Evolutionary conservation across 176 grass and related monocot species (phyloP).

Genomic region (Oryza coarctata): DNA sequence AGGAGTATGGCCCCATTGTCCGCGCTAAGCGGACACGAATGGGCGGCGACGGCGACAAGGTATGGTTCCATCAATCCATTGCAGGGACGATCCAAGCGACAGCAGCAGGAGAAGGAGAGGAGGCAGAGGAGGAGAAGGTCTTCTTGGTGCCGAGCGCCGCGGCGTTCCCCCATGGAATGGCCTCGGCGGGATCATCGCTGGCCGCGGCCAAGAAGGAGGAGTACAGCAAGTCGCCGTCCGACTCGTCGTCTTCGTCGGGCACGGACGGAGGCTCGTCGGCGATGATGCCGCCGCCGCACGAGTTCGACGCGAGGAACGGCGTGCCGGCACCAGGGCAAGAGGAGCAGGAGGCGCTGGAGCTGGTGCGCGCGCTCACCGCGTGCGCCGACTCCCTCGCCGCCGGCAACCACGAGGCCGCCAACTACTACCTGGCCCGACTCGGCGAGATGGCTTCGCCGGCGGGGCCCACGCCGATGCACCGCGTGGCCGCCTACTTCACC

Average conservation of each 20-base stretch:
- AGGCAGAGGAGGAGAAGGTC: constrained; percentile 64
- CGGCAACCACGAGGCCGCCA: constrained; percentile 63
- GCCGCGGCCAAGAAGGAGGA: constrained; percentile 54
- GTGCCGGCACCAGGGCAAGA: not conserved
- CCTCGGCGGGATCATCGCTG: constrained; percentile 44
- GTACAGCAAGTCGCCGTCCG: constrained; percentile 72
- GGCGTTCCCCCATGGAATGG: constrained; percentile 58
- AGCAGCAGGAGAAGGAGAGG: constrained; percentile 23
- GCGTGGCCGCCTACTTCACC: constrained; percentile 78
- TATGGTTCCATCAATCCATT: constrained; percentile 86
- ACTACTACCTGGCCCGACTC: constrained; percentile 73
- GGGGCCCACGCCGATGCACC: constrained; percentile 74
- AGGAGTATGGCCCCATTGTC: constrained; percentile 50
- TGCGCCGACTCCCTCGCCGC: constrained; percentile 69
- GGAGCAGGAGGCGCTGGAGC: constrained; percentile 39
- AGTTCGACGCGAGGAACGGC: not conserved
- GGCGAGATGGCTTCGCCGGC: constrained; percentile 61
- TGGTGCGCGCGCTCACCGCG: constrained; percentile 50
- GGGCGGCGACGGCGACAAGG: constrained; percentile 48
- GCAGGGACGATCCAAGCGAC: constrained; percentile 44
- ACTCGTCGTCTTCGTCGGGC: constrained; percentile 71
- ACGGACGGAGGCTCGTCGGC: constrained; percentile 46
- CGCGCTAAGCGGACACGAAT: constrained; percentile 74
- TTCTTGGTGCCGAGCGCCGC: constrained; percentile 75
- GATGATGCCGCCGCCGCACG: constrained; percentile 1